Evolutionary conservation across 805 yeast genomes (phyloP), one percentile per base, ranked within the genome.

Genomic region (Starmerella vaccinii): DNA sequence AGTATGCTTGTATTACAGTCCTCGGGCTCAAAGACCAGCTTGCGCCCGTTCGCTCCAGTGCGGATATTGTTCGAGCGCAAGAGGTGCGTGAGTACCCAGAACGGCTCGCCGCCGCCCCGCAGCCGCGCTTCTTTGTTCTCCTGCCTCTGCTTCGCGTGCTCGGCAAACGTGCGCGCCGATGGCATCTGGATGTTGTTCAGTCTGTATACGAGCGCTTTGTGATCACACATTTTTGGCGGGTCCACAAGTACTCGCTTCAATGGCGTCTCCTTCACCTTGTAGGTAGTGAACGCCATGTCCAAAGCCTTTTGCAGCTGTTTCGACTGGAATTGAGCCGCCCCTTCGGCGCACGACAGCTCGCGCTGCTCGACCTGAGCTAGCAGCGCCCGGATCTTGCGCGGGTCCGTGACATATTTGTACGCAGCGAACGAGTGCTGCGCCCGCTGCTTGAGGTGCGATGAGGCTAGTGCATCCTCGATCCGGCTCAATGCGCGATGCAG

Each of bases 391-490:
- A 54, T 47, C 16, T 24, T 35, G 12, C 23, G 8, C 8, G 47
- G 4, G 22, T 34, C 24, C 8, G 51, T 44, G 8, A 54, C 46
- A 18, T 34, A 52, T 18, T 54, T 54, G 41, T 19, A 54, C 8
- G 50, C 33, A 1, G 53, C 53, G 40, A 54, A 54, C 4, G 33
- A 22, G 21, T 51, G 51, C 44, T 54, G 57, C 1, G 50, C 51
- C 3, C 47, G 35, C 21, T 6, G 21, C 30, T 35, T 42, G 33
- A 54, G 39, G 15, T 49, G 43, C 16, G 16, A 18, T 5, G 34
- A 5, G 9, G 45, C 38, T 12, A 51, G 26, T 8, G 41, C 30
- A 19, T 54, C 57, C 1, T n/a, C 19, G 7, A 51, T 4, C 15
- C 22, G 12, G 35, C 29, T 29, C 8, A 54, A 43, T n/a, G 45